Base-by-base conservation (phyloP, 768 basidiomycete species). In the Filobasidium floriforme region DNA sequence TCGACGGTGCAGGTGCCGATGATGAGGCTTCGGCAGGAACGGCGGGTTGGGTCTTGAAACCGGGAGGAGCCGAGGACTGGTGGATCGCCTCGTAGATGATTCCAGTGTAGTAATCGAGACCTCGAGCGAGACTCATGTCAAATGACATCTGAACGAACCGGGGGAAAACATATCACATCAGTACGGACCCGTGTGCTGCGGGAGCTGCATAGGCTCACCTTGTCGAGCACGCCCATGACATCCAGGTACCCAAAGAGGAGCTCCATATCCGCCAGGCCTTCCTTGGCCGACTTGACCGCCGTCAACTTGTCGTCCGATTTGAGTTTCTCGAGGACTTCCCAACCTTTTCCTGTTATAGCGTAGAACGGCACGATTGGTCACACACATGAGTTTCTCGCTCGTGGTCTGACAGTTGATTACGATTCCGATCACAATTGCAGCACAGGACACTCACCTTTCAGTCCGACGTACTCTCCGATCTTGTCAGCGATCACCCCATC, bases 91-190 rank as follows among this genome's bases (percentile, higher is more conserved):
- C 94, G 80, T 94, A 98, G 76, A 98, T 98, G 73, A 99, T 87
- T 19, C 96, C 96, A 1, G 94, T 99, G 80, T 99, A 98, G 80
- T 99, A 98, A 78, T 98, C 96, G 24, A 98, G 84, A 44, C 94
- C 94, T 40, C 94, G 88, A n/a, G 94, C 94, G 15, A 99, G 85
- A 1, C 92, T 96, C 70, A 98, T 84, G 79, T 99, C 94, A 75
- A 99, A 97, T 1, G 90, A 93, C 73, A 99, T 84, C 89, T 92
- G 59, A 10, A 52, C 37, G 32, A 24, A 28, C 46, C 41, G n/a
- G 46, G 12, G 14, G 5, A 26, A 22, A 7, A 57, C 5, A 6
- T 51, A 24, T 51, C 46, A 24, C 12, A 43, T 14, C 28, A 43
- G 44, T 11, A 41, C 29, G 6, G 24, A n/a, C n/a, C n/a, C n/a